phyloP scores from a whole-genome alignment of 202 grass and related monocot species.

The Tripidium arundinaceum region DNA sequence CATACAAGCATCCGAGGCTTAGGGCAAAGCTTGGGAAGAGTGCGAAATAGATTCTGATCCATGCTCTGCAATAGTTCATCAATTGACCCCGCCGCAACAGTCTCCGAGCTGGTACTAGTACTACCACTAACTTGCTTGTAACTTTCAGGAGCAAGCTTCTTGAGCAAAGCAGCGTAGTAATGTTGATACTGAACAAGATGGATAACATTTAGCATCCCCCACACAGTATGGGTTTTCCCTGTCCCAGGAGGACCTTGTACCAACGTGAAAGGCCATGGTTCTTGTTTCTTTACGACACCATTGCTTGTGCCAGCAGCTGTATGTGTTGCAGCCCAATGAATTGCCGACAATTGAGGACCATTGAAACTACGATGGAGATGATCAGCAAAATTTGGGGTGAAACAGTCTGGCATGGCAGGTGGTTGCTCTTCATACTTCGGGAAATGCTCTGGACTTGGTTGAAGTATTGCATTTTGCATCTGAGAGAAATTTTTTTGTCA shows the following conservation, averaged over 20 bases:
- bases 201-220: slow-evolving; percentile 99
- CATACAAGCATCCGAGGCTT: slow-evolving; percentile 99
- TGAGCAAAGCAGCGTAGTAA: slow-evolving; percentile 90
- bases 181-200: slow-evolving; percentile 99
- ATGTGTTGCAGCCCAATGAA: slow-evolving; percentile 99
- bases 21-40: slow-evolving; percentile 95
- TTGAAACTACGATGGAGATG: slow-evolving; percentile 89
- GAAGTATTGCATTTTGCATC: slow-evolving; percentile 99
- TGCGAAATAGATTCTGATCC: slow-evolving; percentile 95
- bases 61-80: slow-evolving; percentile 98
- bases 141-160: slow-evolving; percentile 98
- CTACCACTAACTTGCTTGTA: slow-evolving; percentile 77
- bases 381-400: slow-evolving; percentile 85
- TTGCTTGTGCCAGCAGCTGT: slow-evolving; percentile 93
- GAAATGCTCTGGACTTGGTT: slow-evolving; percentile 96
- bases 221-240: slow-evolving; percentile 98
- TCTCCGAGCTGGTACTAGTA: slow-evolving; percentile 46
- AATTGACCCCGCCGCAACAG: slow-evolving; percentile 71
- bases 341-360: slow-evolving; percentile 80
- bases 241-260: slow-evolving; percentile 98
- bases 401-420: slow-evolving; percentile 93
- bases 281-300: slow-evolving; percentile 74
- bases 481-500: slow-evolving; percentile 28
- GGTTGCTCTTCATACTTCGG: slow-evolving; percentile 90
- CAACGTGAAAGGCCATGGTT: slow-evolving; percentile 98